Base-by-base conservation (phyloP, 1,139 yeast species). In the Meyerozyma athensensis region DNA sequence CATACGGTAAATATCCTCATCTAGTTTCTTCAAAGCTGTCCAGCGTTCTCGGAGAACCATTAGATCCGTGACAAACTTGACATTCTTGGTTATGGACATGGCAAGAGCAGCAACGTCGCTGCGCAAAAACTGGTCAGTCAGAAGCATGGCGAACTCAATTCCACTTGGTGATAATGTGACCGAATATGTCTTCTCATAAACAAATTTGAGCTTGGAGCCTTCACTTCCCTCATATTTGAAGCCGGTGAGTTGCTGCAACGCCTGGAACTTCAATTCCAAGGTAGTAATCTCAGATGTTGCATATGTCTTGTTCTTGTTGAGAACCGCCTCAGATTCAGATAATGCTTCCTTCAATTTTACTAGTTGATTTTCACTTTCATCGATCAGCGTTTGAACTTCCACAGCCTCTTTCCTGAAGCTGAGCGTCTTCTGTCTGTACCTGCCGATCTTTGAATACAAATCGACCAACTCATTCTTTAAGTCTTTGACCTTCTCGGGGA, bases 1-100 rank as follows among this genome's bases (percentile, higher is more conserved):
- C 4, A 63, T 44, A 33, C 50, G 53, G 49, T 53, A 56, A 4
- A 66, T 43, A 23, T 58, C 65, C 4, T 37, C 19, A 43, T 66
- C 72, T 4, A 67, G 37, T 14, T 39, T 36, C 22, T 44, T 46
- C 14, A 61, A 45, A 16, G 38, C 39, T 2, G 36, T 34, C 61
- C 68, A 65, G 16, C 43, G 33, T 2, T 36, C 39, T 13, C 41
- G 41, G 39, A 63, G 53, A 7, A 37, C 36, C 7, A 38, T 38
- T 32, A 59, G 50, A 12, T 43, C 39, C 24, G 49, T 48, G 23
- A 10, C 42, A 8, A 9, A 17, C 4, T 16, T 17, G n/a, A 28
- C 13, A 5, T 9, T 4, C 5, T 28, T 10, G 7, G 32, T 9
- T 18, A 28, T 12, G 10, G 20, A 5, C 13, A 28, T 9, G 10